phyloP scores from a whole-genome alignment of 73 alveolate genomes.

The Paramecium bursaria region DNA sequence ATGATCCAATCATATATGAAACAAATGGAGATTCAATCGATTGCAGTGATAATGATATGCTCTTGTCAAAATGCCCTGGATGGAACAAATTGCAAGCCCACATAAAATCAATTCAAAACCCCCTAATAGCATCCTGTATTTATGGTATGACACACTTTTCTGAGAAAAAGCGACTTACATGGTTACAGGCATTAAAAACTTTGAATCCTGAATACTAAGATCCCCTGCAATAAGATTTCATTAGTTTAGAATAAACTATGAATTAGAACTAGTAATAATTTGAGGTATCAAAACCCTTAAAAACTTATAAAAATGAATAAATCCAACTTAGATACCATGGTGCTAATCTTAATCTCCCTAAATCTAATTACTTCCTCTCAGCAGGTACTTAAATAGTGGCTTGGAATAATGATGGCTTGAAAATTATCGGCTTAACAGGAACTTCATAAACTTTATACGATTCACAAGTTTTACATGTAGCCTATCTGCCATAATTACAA shows the following conservation, averaged over 20 bases:
- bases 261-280: too few species aligned
- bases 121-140: constrained; percentile 15
- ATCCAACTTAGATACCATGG: constrained; percentile 5
- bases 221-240: background rate
- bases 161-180: constrained; percentile 21
- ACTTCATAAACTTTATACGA: background rate
- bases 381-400: constrained; percentile 33
- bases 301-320: background rate
- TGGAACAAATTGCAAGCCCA: constrained; percentile 40
- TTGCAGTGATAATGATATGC: constrained; percentile 21
- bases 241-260: background rate
- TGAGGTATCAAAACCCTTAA: too few species aligned
- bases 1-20: constrained; percentile 47
- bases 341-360: background rate
- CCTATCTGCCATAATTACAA: constrained; percentile 19
- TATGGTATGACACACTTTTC: constrained; percentile 53
- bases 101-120: constrained; percentile 6
- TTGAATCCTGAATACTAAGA: constrained; percentile 38
- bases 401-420: constrained; percentile 11
- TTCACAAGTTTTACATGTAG: background rate
- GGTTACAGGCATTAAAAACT: constrained; percentile 14
- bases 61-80: constrained; percentile 13
- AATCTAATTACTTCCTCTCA: background rate
- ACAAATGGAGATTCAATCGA: constrained; percentile 33
- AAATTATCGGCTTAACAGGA: constrained; percentile 2